Evolutionary conservation across 768 basidiomycete genomes (phyloP).

Genomic region (Phylloporus sp.): DNA sequence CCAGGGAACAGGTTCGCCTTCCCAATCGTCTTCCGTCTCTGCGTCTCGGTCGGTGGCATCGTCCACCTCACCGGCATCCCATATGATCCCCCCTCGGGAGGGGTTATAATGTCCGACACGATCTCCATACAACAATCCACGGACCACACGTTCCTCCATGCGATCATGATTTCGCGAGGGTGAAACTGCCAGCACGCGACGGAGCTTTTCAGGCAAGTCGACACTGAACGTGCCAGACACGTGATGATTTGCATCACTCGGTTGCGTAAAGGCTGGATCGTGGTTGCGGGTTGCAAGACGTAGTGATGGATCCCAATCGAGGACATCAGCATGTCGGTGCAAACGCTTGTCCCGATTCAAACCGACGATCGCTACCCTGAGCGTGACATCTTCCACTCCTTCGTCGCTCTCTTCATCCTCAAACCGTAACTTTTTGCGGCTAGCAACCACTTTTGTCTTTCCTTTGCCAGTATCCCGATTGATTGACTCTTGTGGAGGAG

Average conservation of each 20-base stretch:
- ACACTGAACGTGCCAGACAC: conserved; percentile 44
- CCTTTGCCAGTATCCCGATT: conserved; percentile 36
- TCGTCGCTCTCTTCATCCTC: conserved; percentile 28
- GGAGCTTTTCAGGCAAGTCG: conserved; percentile 64
- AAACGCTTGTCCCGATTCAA: conserved; percentile 10
- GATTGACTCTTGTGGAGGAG: conserved; percentile 44
- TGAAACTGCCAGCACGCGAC: conserved; percentile 59
- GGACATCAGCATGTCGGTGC: conserved; percentile 9
- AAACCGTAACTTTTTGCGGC: conserved; percentile 52
- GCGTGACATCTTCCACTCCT: conserved; percentile 17
- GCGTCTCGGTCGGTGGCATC: conserved; percentile 37
- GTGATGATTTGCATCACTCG: conserved; percentile 30
- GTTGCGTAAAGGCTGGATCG: conserved; percentile 11
- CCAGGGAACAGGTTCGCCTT: conserved; percentile 81
- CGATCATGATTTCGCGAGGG: conserved; percentile 39
- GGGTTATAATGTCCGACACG: conserved; percentile 57
- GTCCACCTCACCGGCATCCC: conserved; percentile 68
- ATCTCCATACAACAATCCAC: conserved; percentile 56
- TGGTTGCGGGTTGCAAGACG: conserved; percentile 22
- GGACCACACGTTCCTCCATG: conserved; percentile 51
- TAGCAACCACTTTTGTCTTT: conserved; percentile 32
- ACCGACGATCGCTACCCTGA: conserved; percentile 21
- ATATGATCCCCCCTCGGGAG: conserved; percentile 65
- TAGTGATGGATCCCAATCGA: conserved; percentile 32
- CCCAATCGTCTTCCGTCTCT: conserved; percentile 65